Evolutionary conservation across 805 yeast genomes (phyloP), one percentile per base, ranked within the genome.

Genomic region (Metschnikowia kofuensis): DNA sequence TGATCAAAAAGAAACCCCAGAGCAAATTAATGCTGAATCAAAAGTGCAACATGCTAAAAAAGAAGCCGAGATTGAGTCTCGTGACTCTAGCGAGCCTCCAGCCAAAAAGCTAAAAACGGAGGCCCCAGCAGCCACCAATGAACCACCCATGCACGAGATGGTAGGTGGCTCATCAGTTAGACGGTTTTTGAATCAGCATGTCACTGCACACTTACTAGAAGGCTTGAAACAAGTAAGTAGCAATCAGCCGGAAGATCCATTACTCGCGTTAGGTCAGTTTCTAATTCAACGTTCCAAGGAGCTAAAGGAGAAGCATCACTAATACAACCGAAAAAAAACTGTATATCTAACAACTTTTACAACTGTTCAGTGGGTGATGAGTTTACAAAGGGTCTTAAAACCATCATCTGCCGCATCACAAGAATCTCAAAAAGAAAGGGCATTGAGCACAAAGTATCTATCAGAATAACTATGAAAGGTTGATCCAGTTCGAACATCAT

Each of bases 101-200:
- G 35, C 45, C 8, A 46, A 46, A 16, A 47, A 38, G 26, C 29
- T 34, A 27, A 47, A 38, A 35, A 38, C 35, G 3, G 50, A 38
- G 11, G n/a, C 39, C 21, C 28, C 37, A 13, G n/a, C 32, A 7
- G 8, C n/a, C 7, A 40, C 35, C n/a, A 26, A 30, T 16, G 40
- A 40, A 14, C 58, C 61, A 5, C 74, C 79, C 10, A 63, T 75
- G 12, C 74, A 79, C 35, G 80, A 78, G 50, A 70, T 80, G 27
- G 79, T 82, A 13, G 87, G 89, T 8, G 94, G 94, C 1, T 85
- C 90, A 2, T 80, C 87, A 0, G 75, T 84, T 1, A 76, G 96
- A 54, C 77, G 75, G 56, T 87, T 86, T 74, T 70, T 87, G 49
- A 85, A 86, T 61, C 68, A 78, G 51, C 70, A 82, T 45, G 77